Evolutionary conservation across 2,329 filamentous ascomycete genomes (phyloP), one percentile per base, ranked within the genome.

Genomic region (Cladosporium phlei): DNA sequence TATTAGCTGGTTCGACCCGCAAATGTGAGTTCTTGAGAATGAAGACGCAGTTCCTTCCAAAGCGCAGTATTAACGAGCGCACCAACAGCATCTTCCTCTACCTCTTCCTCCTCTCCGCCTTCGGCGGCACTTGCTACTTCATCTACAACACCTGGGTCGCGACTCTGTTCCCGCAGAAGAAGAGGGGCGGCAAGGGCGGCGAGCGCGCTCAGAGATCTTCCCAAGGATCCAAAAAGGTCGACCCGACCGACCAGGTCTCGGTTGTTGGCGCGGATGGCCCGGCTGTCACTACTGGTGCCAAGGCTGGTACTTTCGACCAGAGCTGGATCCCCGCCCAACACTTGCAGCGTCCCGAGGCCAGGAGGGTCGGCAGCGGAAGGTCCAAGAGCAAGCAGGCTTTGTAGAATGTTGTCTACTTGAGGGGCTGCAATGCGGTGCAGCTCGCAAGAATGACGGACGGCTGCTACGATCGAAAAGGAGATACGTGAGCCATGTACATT

Each of bases 101-200:
- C 76, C 77, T 95, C 66, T 83, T 97, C 75, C 85, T 98, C 59
- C 75, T 84, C 45, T 83, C 78, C 52, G 79, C 77, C 53, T 94
- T 95, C 66, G 81, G 72, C 55, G 89, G 86, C 52, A 88, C 84
- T 45, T 80, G 85, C 66, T 96, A 91, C 81, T 95, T 95, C 70
- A 88, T 96, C 73, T 98, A 98, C 80, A 93, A 85, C 75, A 95
- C 91, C 62, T 97, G 91, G 89, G 86, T 98, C 70, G 87, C 89
- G 61, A 84, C 89, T 11, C 86, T 98, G 65, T 95, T 97, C 77
- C 91, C 93, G 38, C 88, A 95, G 76, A 83, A 82, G 69, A 74
- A 73, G 60, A 73, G 75, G 52, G 66, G 73, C 48, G 76, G 74
- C 58, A 79, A 79, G 67, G 72, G 72, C 52, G 70, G 85, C 57